phyloP scores from a whole-genome alignment of 2,329 filamentous ascomycete species.

The Stemphylium lycopersici region DNA sequence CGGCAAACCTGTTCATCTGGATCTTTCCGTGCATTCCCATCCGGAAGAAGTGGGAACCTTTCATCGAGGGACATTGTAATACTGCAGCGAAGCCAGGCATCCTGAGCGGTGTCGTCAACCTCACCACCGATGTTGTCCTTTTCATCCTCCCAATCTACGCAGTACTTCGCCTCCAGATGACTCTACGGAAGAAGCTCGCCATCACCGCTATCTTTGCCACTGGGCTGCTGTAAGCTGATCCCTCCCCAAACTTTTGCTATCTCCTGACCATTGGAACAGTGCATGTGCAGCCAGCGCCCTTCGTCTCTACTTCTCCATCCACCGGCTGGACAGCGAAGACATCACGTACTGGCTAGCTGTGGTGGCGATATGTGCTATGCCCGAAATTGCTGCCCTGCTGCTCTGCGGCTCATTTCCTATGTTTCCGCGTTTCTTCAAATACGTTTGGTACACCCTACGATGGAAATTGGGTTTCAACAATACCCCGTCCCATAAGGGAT shows the following conservation, averaged over 20 bases:
- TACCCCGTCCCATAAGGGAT: neutral
- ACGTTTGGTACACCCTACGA: neutral
- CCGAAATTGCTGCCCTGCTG: slow-evolving; percentile 17
- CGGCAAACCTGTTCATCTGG: slow-evolving; percentile 2
- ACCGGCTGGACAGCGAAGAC: slow-evolving; percentile 11
- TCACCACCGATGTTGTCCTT: slow-evolving; percentile 10
- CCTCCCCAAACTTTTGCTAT: no score
- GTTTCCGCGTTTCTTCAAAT: slow-evolving; percentile 20
- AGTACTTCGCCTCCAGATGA: neutral
- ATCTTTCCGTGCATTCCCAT: slow-evolving; percentile 18
- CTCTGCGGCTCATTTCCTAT: slow-evolving; percentile 22
- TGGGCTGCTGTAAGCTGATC: neutral
- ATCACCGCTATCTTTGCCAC: neutral
- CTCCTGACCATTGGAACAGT: slow-evolving; percentile 1
- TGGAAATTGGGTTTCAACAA: neutral
- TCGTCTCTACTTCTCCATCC: slow-evolving; percentile 6
- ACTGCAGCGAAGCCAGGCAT: slow-evolving; percentile 6
- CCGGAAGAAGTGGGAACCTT: slow-evolving; percentile 25
- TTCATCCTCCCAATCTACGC: neutral
- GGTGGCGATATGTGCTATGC: slow-evolving; percentile 10
- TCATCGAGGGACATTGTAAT: slow-evolving; percentile 25
- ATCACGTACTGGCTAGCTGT: slow-evolving; percentile 18
- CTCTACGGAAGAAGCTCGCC: slow-evolving; percentile 11
- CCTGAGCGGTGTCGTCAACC: slow-evolving; percentile 22
- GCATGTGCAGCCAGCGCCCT: slow-evolving; percentile 2